Conservation (phyloP, 306 rosid genomes). For the Cicer cuneatum region DNA sequence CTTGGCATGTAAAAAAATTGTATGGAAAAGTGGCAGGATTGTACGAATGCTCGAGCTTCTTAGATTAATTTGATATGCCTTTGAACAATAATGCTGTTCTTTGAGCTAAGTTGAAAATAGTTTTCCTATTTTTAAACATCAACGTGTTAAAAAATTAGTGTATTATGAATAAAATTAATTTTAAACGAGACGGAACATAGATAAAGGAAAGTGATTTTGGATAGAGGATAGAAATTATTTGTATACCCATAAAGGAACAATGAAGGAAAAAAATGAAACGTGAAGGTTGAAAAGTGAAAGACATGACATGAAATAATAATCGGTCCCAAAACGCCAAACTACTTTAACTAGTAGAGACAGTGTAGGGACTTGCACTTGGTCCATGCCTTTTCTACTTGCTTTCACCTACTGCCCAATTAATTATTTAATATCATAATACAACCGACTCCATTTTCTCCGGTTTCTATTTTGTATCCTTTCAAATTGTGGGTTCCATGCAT, state of each 20-base stretch:
- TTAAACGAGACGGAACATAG: too few relatives aligned
- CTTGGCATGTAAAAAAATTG: not conserved
- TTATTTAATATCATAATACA: not conserved
- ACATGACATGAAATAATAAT: slow-evolving; percentile 34
- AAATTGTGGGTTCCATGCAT: slow-evolving; percentile 18
- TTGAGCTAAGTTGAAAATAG: too few relatives aligned
- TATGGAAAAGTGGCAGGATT: not conserved
- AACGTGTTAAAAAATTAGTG: too few relatives aligned
- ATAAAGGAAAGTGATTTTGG: too few relatives aligned
- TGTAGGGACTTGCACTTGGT: slow-evolving; percentile 35
- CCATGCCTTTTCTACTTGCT: not conserved
- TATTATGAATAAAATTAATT: too few relatives aligned
- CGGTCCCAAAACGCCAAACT: slow-evolving; percentile 56
- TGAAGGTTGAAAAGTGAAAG: slow-evolving; percentile 36
- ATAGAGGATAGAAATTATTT: slow-evolving; percentile 28
- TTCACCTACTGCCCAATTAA: slow-evolving; percentile 31
- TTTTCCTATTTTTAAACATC: too few relatives aligned
- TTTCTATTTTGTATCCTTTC: slow-evolving; percentile 8
- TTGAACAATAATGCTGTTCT: slow-evolving; percentile 21
- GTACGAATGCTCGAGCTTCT: not conserved
- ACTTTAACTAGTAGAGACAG: slow-evolving; percentile 48
- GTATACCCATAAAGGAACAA: slow-evolving; percentile 9
- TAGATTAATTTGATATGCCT: slow-evolving; percentile 10
- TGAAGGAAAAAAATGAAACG: not conserved
- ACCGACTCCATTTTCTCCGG: not conserved